These are phyloP conservation scores for Epichloe bromicola DNA, from an alignment of 2,329 filamentous ascomycete genomes.

Conservation along the genomic window DNA sequence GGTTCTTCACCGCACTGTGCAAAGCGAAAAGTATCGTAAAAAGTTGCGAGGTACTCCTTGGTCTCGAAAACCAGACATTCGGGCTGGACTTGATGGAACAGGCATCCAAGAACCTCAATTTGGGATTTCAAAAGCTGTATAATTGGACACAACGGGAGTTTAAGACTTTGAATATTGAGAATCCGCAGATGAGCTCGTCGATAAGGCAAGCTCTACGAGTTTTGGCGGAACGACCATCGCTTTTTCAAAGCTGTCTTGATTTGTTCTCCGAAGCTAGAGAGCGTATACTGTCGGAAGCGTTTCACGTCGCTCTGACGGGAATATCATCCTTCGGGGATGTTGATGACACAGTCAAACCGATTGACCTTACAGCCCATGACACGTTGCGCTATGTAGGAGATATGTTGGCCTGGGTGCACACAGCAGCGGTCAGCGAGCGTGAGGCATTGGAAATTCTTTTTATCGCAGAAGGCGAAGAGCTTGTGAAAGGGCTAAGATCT, in stretches of 20 bases:
- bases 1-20: conserved; percentile 65
- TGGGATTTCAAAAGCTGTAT: conserved; percentile 90
- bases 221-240: conserved; percentile 72
- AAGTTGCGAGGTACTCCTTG: conserved; percentile 80
- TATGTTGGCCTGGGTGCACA: conserved; percentile 96
- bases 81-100: conserved; percentile 87
- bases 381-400: conserved; percentile 85
- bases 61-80: conserved; percentile 77
- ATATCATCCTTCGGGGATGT: conserved; percentile 42
- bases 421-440: conserved; percentile 81
- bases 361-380: conserved; percentile 88
- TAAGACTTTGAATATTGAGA: conserved; percentile 83
- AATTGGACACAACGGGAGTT: conserved; percentile 92
- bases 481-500: conserved; percentile 68
- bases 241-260: conserved; percentile 90
- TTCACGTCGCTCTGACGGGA: conserved; percentile 79
- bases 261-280: conserved; percentile 87
- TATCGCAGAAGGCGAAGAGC: conserved; percentile 77
- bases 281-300: conserved; percentile 73
- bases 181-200: conserved; percentile 76
- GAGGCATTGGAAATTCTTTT: conserved; percentile 89
- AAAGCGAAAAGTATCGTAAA: conserved; percentile 78
- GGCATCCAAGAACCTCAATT: conserved; percentile 73
- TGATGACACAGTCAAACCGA: conserved; percentile 64
- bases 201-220: conserved; percentile 77